Evolutionary conservation across 2,329 filamentous ascomycete genomes (phyloP).

Genomic region (Ceratocystis diversiconidia): DNA sequence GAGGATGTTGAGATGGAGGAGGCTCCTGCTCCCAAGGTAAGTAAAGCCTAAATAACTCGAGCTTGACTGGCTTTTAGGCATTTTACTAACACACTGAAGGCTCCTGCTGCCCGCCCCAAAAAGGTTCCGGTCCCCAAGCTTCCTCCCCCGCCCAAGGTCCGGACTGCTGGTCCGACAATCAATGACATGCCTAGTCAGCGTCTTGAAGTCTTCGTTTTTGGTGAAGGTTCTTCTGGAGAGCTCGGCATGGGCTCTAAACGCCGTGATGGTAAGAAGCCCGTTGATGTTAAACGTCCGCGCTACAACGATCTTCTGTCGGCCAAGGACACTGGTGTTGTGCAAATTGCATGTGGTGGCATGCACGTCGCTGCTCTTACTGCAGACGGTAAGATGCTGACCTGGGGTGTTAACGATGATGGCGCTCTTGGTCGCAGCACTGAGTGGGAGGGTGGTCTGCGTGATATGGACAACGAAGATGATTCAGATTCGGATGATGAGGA

Average conservation of each 20-base stretch:
- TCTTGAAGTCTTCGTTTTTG: slow-evolving; percentile 67
- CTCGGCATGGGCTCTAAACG: slow-evolving; percentile 59
- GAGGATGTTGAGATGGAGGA: slow-evolving; percentile 21
- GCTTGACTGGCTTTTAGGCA: background rate
- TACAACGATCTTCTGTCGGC: slow-evolving; percentile 53
- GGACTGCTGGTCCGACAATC: slow-evolving; percentile 48
- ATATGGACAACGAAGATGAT: slow-evolving; percentile 41
- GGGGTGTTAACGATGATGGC: slow-evolving; percentile 78
- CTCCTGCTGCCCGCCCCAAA: slow-evolving; percentile 25
- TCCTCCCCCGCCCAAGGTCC: slow-evolving; percentile 9
- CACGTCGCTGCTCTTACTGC: slow-evolving; percentile 62
- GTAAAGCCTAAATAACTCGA: slow-evolving; percentile 3
- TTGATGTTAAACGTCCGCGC: slow-evolving; percentile 68
- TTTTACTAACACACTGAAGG: background rate
- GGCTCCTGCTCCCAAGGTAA: slow-evolving; percentile 18
- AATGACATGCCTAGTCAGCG: slow-evolving; percentile 48
- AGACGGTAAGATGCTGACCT: slow-evolving; percentile 70
- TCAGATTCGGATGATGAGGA: slow-evolving; percentile 44
- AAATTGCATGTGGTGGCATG: slow-evolving; percentile 69
- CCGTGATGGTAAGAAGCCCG: slow-evolving; percentile 46
- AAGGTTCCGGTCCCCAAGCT: slow-evolving; percentile 26
- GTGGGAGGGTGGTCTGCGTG: slow-evolving; percentile 49
- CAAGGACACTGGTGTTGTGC: slow-evolving; percentile 58
- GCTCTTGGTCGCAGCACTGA: slow-evolving; percentile 62
- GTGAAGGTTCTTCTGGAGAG: slow-evolving; percentile 67